Base-by-base conservation (phyloP, 352 stramenopile species). In the Blastocystis sp. region DNA sequence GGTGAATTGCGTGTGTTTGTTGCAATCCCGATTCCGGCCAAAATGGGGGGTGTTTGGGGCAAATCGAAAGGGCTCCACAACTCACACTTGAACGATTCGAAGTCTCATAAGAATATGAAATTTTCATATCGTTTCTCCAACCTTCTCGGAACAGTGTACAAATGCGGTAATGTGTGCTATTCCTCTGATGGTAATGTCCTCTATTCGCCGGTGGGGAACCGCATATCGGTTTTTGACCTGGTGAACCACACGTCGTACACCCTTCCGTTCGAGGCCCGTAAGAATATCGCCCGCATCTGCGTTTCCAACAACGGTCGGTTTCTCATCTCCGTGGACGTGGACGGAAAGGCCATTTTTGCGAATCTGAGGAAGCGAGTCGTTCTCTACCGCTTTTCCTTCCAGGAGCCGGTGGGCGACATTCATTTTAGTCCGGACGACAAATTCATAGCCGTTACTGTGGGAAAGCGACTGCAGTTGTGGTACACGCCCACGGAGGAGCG, bases 311-410 rank as follows among this genome's bases (percentile, higher is more conserved):
- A 96, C 89, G 95, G 94, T 60, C 90, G 93, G 1, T 90, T 97
- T 56, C 91, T 97, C 69, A 66, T 97, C 19, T 93, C 94, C 11
- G 91, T 97, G 70, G 94, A 92, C 64, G 88, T 90, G 41, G 94
- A 97, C 48, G 94, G 94, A 45, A 93, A 94, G 65, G 95, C 91
- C 70, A 89, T 97, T 60, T 90, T 97, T 61, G 91, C 97, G 41
- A 96, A 97, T 90, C 91, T 97, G 62, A 92, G 92, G 87, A 93
- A 94, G 40, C 91, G 93, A 41, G 91, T 94, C 7, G 93, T 97
- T 62, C 90, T 98, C 23, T 95, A 97, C 89, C 93, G 94, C 69
- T 96, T 97, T 91, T 94, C 97, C 90, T 97, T 98, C 82, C 97
- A 97, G 89, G 93, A 94, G 74, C 93, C 91, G 56, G 93, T 97